Evolutionary conservation across 129 eudicot species (phyloP), one percentile per base, ranked within the genome.

Genomic region (Flaveria ramosissima): DNA sequence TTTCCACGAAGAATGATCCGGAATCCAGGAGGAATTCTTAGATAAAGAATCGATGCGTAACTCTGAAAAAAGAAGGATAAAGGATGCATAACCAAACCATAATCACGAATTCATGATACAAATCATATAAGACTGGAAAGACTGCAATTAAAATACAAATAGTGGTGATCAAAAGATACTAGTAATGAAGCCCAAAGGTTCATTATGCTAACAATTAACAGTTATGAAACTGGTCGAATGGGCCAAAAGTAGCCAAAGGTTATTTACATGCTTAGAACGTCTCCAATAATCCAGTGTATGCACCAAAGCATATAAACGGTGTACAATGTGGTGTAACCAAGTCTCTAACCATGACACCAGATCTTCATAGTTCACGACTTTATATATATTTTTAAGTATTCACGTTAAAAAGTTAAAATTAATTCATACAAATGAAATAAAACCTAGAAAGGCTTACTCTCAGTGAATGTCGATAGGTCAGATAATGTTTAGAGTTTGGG

Each of bases 1-100:
- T 87, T 88, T 42, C 97, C 97, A 4, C 99, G 97, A 63, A 94
- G 89, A 80, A 91, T 91, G 26, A 94, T 89, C 42, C 99, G 97
- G 69, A 94, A 91, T 43, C 79, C 86, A 50, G 89, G 85, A 9
- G 97, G 96, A 76, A 91, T 75, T 85, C 97, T 89, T 68, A 94
- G 90, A 81, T 94, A 94, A n/a, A 94, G 92, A 70, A 94, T 94
- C 11, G 99, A 90, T 72, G 92, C 87, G 63, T 94, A 94, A 72
- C 96, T 91, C 99, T 94, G 92, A 36, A 39, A 48, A 19, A 13
- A 76, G 13, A 70, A 9, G 68, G 46, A 62, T 24, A 68, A 11
- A 51, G 41, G 26, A 26, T 27, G 41, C 13, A 26, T 50, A 30
- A 21, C 57, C 47, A 57, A 75, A 72, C 42, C 77, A 66, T 39